Evolutionary conservation across 441 rosid genomes (phyloP), one percentile per base, ranked within the genome.

Genomic region (Arabidopsis lyrata): DNA sequence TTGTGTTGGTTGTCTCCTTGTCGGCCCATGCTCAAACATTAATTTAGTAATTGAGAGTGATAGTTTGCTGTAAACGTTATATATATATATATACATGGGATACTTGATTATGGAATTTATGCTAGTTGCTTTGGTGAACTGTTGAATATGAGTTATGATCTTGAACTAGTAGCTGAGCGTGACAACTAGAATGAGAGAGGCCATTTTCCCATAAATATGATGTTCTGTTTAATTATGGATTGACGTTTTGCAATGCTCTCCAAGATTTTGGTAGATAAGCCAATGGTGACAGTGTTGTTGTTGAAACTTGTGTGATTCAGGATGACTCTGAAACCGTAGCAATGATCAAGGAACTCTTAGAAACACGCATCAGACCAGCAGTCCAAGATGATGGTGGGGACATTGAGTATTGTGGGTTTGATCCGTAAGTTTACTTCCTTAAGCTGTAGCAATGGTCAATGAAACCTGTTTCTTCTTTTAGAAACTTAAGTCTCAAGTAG

Each of bases 321-420:
- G 96, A 90, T 82, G 97, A 95, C 80, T 95, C 99, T 6, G 99
- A 95, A 80, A 90, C 85, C 8, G 93, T 95, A 80, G 97, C 95
- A 57, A 95, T 95, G 99, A 95, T 95, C 77, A 90, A 95, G 83
- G 99, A 95, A 71, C 86, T 95, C 62, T 78, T 95, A 50, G 99
- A 95, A 80, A 92, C 98, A 18, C 98, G 98, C 39, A 92, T 95
- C 63, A 88, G 99, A 55, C 98, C 99, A 14, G 92, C 98, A 3
- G 98, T 95, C 75, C 99, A 95, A 81, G 98, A 95, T 80, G 98
- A 95, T 78, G 99, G 99, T 62, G 96, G 99, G 55, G 99, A 95
- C 84, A 95, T 92, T 3, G 97, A 89, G 75, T 95, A 92, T 74
- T 78, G 87, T 35, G 95, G 96, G 72, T 95, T 92, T 82, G 90